Conservation (phyloP, 371 early-diverging fungal species). For the Conidiobolus incongruus region DNA sequence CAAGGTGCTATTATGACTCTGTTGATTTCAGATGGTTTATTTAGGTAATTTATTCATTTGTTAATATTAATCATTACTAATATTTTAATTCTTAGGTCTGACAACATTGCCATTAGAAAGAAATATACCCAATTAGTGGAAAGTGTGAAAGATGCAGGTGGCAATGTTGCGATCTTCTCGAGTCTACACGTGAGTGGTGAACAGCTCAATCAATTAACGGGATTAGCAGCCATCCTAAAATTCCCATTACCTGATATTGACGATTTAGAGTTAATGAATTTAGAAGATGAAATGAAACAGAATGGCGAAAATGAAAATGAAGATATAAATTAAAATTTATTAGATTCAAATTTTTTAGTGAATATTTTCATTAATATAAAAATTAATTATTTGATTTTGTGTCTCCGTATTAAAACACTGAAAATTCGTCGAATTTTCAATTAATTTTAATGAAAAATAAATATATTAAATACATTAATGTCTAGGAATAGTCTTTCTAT, state of each 20-base stretch:
- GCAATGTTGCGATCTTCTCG: slow-evolving; percentile 72
- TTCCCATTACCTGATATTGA: slow-evolving; percentile 54
- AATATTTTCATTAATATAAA: no score
- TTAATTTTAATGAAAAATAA: no score
- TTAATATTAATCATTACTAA: background rate
- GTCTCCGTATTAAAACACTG: no score
- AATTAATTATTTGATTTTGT: no score
- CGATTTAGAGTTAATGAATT: slow-evolving; percentile 22
- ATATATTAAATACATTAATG: no score
- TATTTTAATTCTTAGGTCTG: slow-evolving; percentile 22
- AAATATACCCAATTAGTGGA: slow-evolving; percentile 75
- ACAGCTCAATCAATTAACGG: slow-evolving; percentile 78
- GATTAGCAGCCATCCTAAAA: slow-evolving; percentile 81
- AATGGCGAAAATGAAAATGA: no score
- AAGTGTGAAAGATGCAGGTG: slow-evolving; percentile 45
- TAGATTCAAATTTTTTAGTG: no score
- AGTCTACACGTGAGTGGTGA: slow-evolving; percentile 85
- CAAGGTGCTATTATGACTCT: slow-evolving; percentile 66
- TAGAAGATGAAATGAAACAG: background rate
- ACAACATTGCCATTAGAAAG: slow-evolving; percentile 57
- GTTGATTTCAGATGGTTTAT: slow-evolving; percentile 76
- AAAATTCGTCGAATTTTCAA: no score
- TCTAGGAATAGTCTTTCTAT: no score
- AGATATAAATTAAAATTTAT: no score
- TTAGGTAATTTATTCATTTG: slow-evolving; percentile 22